Base-by-base conservation (phyloP, 2,329 filamentous ascomycete genomes). In the Rutstroemia sp. region DNA sequence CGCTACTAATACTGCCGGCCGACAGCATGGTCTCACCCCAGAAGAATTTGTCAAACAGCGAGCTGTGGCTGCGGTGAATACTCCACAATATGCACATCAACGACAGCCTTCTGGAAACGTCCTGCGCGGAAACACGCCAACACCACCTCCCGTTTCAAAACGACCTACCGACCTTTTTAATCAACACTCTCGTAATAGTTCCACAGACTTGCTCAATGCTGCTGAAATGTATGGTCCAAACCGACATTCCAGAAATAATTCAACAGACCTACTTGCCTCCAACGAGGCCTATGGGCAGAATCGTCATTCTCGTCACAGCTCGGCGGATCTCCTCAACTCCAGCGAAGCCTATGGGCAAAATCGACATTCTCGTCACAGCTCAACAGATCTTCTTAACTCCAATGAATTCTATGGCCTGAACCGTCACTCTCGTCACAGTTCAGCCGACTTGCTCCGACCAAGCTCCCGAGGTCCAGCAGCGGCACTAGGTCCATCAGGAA, bases 31-130 rank as follows among this genome's bases (percentile, higher is more conserved):
- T 8, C 67, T 95, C 12, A 88, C 86, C 4, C 79, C 90, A 0
- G 89, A 96, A 69, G 84, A 95, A 64, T 95, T 87, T 72, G 89
- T 96, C 5, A 83, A 90, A 64, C 86, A 92, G 63, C 84, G 89
- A 60, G 86, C 85, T 21, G 76, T 82, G 12, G 76, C 78, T 17
- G 75, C 78, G 16, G 75, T 77, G 9, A 73, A 78, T 48, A 77
- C 77, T 5, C 78, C 83, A 16, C 65, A 79, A 42, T 80, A 82
- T 68, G 73, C 76, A 1, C 86, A 89, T 66, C 79, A 79, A 49
- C 79, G 87, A 40, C 67, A 69, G 52, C 73, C 77, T 2, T 83
- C 84, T 0, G 75, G 78, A 47, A 78, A 77, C 60, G 74, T 73
- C 42, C 64, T 74, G 57, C 71, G 73, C 38, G 63, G 69, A 12